phyloP scores from a whole-genome alignment of 495 filamentous ascomycete genomes.

The Penicillium silybi region DNA sequence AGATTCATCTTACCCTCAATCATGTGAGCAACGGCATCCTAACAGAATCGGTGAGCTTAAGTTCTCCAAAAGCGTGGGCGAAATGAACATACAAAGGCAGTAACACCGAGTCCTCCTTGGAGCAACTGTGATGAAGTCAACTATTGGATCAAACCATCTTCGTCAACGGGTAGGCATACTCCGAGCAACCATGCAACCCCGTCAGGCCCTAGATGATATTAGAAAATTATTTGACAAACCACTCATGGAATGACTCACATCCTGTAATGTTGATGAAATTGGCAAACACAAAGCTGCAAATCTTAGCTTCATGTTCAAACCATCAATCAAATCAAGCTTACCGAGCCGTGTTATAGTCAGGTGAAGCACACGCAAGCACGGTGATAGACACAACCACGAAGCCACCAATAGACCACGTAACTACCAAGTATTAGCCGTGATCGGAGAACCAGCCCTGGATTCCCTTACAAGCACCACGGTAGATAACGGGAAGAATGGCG shows the following conservation, averaged over 20 bases:
- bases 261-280: conserved; percentile 56
- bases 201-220: conserved; percentile 44
- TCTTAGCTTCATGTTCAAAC: conserved; percentile 36
- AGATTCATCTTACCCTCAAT: conserved; percentile 28
- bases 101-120: conserved; percentile 56
- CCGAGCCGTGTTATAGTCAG: conserved; percentile 53
- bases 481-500: conserved; percentile 59
- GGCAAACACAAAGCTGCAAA: conserved; percentile 50
- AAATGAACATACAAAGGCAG: conserved; percentile 43
- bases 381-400: conserved; percentile 64
- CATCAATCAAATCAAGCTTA: conserved; percentile 40
- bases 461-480: conserved; percentile 39
- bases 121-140: conserved; percentile 30
- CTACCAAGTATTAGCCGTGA: conserved; percentile 12
- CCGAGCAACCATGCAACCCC: conserved; percentile 59
- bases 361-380: conserved; percentile 56
- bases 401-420: conserved; percentile 62
- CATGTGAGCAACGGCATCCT: conserved; percentile 50
- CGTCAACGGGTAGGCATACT: conserved; percentile 9
- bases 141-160: background rate
- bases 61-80: background rate
- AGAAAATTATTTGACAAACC: conserved; percentile 1
- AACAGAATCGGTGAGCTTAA: background rate
- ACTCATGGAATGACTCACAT: conserved; percentile 21
- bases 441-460: background rate